Evolutionary conservation across 805 yeast species (phyloP), one percentile per base, ranked within the genome.

Genomic region (Hanseniaspora lindneri): DNA sequence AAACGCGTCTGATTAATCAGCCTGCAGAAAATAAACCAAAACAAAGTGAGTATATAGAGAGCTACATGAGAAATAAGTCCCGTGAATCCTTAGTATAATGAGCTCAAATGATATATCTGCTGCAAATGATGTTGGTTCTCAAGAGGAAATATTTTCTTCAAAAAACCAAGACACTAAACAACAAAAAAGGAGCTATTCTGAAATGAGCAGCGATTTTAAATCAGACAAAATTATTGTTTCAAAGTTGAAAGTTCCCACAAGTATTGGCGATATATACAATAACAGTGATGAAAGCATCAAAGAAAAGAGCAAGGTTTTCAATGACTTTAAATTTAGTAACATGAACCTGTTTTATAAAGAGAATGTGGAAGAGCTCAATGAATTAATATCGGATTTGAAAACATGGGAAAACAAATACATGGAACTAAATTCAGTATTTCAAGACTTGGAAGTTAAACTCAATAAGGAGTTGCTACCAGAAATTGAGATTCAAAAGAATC

Each of bases 291-390:
- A 39, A 23, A 33, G 30, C n/a, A 30, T 39, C 13, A 34, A 32
- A n/a, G 19, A 41, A 9, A 29, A 21, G 21, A 17, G 8, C 7
- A 44, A 29, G 11, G 24, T 20, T 14, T 30, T 11, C n/a, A 41
- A 10, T 17, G n/a, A n/a, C 10, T 8, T 24, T 2, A 21, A 21
- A 8, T 23, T 20, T 7, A 32, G 19, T 27, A 42, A 41, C 40
- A 48, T 63, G 49, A 57, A 64, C 7, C 53, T 58, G 3, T 60
- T 60, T 32, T 63, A 63, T 39, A 59, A 59, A 30, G 62, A 61
- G 37, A 61, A 61, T 39, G 58, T 63, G 7, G 42, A 54, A 30
- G 62, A 63, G 44, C 51, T 63, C 21, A 60, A 59, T 40, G 55
- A 57, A 7, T 46, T 61, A 30, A 63, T 62, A 44, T 60, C 56